Percentiles rank a stretch among this genome's conserved stretches.
Conservation (phyloP, 345 rosid species). For the Punica granatum region DNA sequence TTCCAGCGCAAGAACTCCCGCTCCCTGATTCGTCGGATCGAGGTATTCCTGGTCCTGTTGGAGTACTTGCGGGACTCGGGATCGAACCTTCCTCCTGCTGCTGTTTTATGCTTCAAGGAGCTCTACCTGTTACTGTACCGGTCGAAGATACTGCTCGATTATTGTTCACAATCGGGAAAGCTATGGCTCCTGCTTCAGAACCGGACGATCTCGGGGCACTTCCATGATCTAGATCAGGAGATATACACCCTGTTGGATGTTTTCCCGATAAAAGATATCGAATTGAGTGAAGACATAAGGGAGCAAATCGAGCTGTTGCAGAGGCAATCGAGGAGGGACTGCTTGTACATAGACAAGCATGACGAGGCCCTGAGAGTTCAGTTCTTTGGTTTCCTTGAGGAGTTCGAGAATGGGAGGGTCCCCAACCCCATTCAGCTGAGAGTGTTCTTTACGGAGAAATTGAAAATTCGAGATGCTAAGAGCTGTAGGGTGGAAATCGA, state of each 20-base stretch:
- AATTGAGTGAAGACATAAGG: slow-evolving; percentile 61
- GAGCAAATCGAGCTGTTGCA: slow-evolving; percentile 75
- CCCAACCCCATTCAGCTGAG: slow-evolving; percentile 33
- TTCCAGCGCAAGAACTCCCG: slow-evolving; percentile 76
- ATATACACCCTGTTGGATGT: slow-evolving; percentile 86
- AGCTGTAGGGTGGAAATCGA: slow-evolving; percentile 66
- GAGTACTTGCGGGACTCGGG: slow-evolving; percentile 51
- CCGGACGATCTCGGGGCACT: slow-evolving; percentile 77
- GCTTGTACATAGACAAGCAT: slow-evolving; percentile 46
- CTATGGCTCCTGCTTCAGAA: slow-evolving; percentile 86
- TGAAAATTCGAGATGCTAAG: slow-evolving; percentile 54
- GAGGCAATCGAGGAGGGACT: slow-evolving; percentile 49
- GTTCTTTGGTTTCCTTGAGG: slow-evolving; percentile 53
- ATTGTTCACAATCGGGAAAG: slow-evolving; percentile 76
- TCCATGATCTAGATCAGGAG: slow-evolving; percentile 89
- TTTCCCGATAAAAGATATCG: slow-evolving; percentile 48
- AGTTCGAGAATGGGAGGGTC: slow-evolving; percentile 55
- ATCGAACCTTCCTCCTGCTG: slow-evolving; percentile 35
- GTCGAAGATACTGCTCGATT: slow-evolving; percentile 76
- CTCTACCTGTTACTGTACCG: slow-evolving; percentile 75
- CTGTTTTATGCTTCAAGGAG: slow-evolving; percentile 76
- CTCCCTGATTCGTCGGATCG: slow-evolving; percentile 61
- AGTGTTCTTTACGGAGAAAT: slow-evolving; percentile 47
- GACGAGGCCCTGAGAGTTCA: slow-evolving; percentile 58
- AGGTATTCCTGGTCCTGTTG: slow-evolving; percentile 54